Evolutionary conservation across 257 asterid species (phyloP).

Genomic region (Jaltomata sinuosa): DNA sequence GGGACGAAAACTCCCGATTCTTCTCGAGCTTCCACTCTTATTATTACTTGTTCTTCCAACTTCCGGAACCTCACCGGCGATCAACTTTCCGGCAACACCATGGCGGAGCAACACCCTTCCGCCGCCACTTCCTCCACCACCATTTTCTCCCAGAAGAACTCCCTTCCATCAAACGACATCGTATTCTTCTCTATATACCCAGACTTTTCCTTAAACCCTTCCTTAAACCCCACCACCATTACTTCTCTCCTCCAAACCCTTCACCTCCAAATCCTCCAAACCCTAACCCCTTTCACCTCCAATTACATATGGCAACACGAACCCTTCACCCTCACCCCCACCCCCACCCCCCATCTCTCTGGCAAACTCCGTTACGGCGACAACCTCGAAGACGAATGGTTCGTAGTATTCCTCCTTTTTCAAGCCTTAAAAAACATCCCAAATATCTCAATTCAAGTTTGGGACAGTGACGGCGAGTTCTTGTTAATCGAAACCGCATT

Average conservation of each 20-base stretch:
- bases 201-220: conserved; percentile 31
- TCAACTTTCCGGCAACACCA: conserved; percentile 1
- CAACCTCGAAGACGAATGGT: conserved; percentile 93
- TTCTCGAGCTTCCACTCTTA: not conserved
- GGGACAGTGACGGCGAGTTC: conserved; percentile 86
- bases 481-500: conserved; percentile 73
- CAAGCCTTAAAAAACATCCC: conserved; percentile 42
- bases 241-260: conserved; percentile 51
- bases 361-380: conserved; percentile 88
- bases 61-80: not conserved
- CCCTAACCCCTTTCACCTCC: conserved; percentile 30
- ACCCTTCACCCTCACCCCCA: conserved; percentile 49
- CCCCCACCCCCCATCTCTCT: conserved; percentile 46
- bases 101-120: conserved; percentile 30
- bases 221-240: conserved; percentile 6
- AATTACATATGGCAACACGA: conserved; percentile 80
- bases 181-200: conserved; percentile 69
- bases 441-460: conserved; percentile 53
- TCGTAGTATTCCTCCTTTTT: conserved; percentile 68
- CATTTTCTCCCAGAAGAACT: conserved; percentile 37
- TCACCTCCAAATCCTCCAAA: conserved; percentile 60
- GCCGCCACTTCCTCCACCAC: conserved; percentile 28
- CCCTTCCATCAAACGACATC: conserved; percentile 62
- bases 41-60: not conserved
- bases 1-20: not conserved